Evolutionary conservation across 148 eudicot species (phyloP), one percentile per base, ranked within the genome.

Genomic region (Rhododendron mucronatum): DNA sequence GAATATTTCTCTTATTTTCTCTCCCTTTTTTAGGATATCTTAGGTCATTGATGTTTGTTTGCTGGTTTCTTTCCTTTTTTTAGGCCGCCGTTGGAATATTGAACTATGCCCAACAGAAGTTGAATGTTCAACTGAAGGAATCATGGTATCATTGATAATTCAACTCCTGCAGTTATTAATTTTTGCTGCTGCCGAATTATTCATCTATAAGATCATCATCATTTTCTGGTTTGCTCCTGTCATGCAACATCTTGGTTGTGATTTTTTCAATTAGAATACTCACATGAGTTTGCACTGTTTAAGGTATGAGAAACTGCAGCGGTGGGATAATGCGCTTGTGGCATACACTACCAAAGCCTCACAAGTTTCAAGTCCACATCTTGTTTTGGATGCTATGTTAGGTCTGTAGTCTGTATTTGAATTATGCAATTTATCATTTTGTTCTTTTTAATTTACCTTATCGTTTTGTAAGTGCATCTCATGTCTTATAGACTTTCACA

Each of bases 81-180:
- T 81, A 97, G 99, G 99, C 99, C 78, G 99, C 99, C 73, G 98
- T 94, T 71, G 98, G 99, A 84, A 97, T 97, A 90, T 89, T 97
- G 87, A 97, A 96, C 33, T 95, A 97, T 88, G 98, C 99, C 55
- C 99, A 97, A 85, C 96, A 93, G 87, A 85, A 93, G 82, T 87
- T 97, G 90, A 98, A 93, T 86, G 98, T 95, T 85, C 96, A 95
- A 84, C 88, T 97, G 85, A 97, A 96, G 89, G 99, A 97, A 87
- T 97, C 99, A 84, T 97, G 98, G 96, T 92, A 94, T 65, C 63
- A 5, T 21, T 76, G n/a, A 50, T 26, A 50, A 47, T 69, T 76
- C 7, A 51, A 16, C 45, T 33, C 35, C 51, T 63, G 18, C 50
- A n/a, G 35, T 47, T 50, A 3, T 84, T 53, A 82, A 15, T 45